A percentile compares a stretch with the other conserved stretches of the same genome.
These are phyloP conservation scores for Striga hermonthica DNA, from an alignment of 305 asterid genomes.

Conservation along the genomic window DNA sequence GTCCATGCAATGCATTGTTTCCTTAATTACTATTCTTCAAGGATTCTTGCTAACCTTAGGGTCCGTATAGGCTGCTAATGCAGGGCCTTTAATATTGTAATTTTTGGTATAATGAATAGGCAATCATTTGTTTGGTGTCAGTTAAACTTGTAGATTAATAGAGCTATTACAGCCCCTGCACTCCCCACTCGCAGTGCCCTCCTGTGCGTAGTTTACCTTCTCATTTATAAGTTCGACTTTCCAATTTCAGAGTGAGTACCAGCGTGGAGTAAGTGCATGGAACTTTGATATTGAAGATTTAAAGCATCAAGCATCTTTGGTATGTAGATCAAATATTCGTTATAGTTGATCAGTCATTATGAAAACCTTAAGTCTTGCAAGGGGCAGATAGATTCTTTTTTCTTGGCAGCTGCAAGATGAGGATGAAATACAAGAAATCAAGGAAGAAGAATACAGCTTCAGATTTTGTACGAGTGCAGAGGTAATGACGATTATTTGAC, in stretches of 20 bases:
- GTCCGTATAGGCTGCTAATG: too few relatives aligned
- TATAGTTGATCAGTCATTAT: conserved; percentile 6
- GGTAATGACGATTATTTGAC: conserved; percentile 40
- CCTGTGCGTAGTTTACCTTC: conserved; percentile 16
- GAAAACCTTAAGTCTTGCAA: conserved; percentile 26
- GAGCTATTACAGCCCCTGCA: background rate
- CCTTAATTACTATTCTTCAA: too few relatives aligned
- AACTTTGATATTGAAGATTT: conserved; percentile 95
- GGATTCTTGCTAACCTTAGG: too few relatives aligned
- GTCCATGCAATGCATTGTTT: conserved; percentile 5
- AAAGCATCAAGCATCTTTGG: conserved; percentile 91
- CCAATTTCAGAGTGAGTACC: conserved; percentile 84
- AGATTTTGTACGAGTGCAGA: conserved; percentile 41
- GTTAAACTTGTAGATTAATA: conserved; percentile 9
- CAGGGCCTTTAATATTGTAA: too few relatives aligned
- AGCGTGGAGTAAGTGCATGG: conserved; percentile 99
- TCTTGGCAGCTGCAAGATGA: conserved; percentile 76
- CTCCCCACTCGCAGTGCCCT: background rate
- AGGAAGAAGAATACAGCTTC: conserved; percentile 56
- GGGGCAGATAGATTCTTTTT: conserved; percentile 29
- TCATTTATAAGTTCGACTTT: conserved; percentile 25
- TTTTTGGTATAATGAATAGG: too few relatives aligned
- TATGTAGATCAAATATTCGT: conserved; percentile 37
- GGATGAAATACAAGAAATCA: conserved; percentile 66
- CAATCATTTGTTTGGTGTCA: background rate